Percentiles rank a stretch among this genome's conserved stretches.
Evolutionary conservation across 2,329 filamentous ascomycete species (phyloP).

Genomic region (Phyllosticta capitalensis): DNA sequence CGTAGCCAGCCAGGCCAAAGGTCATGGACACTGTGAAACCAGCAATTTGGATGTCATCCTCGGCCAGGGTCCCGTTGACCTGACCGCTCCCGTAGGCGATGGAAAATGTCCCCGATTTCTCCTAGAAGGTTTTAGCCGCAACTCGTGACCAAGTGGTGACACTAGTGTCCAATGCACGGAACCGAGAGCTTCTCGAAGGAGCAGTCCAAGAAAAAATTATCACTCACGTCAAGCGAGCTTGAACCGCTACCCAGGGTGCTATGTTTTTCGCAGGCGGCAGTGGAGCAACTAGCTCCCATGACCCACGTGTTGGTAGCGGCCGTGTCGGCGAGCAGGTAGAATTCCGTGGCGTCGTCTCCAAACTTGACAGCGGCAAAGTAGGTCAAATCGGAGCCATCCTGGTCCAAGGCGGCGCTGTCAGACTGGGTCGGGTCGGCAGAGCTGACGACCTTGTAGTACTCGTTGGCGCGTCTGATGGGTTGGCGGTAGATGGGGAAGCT

Average conservation of each 20-base stretch:
- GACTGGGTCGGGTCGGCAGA: conserved; percentile 30
- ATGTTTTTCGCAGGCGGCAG: conserved; percentile 58
- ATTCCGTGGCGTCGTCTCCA: conserved; percentile 40
- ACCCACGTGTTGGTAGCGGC: conserved; percentile 67
- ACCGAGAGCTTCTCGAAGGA: neutral
- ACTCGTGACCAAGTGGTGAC: neutral
- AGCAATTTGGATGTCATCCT: conserved; percentile 59
- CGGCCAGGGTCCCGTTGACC: conserved; percentile 56
- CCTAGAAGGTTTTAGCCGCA: conserved; percentile 19
- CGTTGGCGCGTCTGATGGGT: conserved; percentile 36
- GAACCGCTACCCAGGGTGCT: conserved; percentile 63
- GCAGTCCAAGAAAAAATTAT: neutral
- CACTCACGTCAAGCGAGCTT: conserved; percentile 42
- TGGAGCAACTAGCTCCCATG: conserved; percentile 61
- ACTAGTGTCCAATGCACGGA: neutral
- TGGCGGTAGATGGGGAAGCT: conserved; percentile 23
- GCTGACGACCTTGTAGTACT: conserved; percentile 28
- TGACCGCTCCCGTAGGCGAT: conserved; percentile 70
- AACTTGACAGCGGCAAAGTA: conserved; percentile 45
- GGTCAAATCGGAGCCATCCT: conserved; percentile 45
- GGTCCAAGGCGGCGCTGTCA: conserved; percentile 42
- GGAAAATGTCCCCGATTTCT: conserved; percentile 46
- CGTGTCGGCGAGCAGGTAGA: conserved; percentile 46
- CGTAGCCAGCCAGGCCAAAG: conserved; percentile 64
- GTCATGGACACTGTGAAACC: conserved; percentile 53